Evolutionary conservation across 23 red algal species (phyloP), one percentile per base, ranked within the genome.

Genomic region (Pyropia yezoensis): DNA sequence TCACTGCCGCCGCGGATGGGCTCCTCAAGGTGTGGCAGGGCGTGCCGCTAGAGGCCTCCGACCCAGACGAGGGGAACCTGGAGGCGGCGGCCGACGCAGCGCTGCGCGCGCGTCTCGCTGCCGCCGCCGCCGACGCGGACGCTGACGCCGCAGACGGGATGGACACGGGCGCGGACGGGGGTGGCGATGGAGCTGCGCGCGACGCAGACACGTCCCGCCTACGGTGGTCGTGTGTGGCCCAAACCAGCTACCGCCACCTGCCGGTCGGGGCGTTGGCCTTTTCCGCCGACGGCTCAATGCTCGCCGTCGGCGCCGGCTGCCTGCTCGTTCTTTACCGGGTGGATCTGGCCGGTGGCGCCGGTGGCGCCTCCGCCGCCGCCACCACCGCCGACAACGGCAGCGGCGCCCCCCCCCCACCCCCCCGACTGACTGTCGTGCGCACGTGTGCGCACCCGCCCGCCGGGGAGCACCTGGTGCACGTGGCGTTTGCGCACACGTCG

Each of bases 281-380:
- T 60, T 87, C 82, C 7, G 50, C 47, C n/a, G 82, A 87, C 65
- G 82, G 82, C 26, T 77, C 82, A 47, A 27, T 87, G 28, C 24
- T 76, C 6, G 82, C 71, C 18, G 52, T 87, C 13, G 71, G 57
- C 7, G 74, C 52, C 50, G 70, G 71, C 22, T 76, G 70, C 52
- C 16, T 69, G 39, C 28, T 87, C 58, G 75, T 72, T 17, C 32
- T 87, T 33, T 87, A 72, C 71, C 54, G 63, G 18, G 25, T 87
- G 14, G 62, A 83, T 19, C 51, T 49, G 7, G 52, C 27, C 18
- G 57, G 49, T 18, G n/a, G 21, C 25, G 55, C 1, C 17, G 68
- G 69, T 25, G 39, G 52, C 18, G 61, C 56, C 14, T 17, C 25
- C 23, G 25, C 25, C 16, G 63, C 66, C 2, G 18, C 2, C 9